A percentile compares a stretch with the other conserved stretches of the same genome.
phyloP scores from a whole-genome alignment of 768 basidiomycete genomes.

The Hemileccinum rubropunctum region DNA sequence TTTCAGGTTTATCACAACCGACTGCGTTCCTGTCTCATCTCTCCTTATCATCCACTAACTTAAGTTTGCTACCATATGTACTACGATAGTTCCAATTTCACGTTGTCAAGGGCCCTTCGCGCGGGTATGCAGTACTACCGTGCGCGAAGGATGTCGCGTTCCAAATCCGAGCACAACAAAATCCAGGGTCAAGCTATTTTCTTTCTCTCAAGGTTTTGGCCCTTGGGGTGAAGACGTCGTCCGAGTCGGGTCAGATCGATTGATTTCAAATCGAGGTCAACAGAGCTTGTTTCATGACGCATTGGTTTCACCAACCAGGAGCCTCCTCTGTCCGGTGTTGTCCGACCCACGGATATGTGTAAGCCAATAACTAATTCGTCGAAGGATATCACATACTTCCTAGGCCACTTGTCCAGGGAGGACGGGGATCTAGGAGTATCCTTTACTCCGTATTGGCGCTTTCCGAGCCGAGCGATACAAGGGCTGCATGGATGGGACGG shows the following conservation, averaged over 20 bases:
- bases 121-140: conserved; percentile 4
- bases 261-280: not conserved
- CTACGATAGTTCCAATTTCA: conserved; percentile 4
- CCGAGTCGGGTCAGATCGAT: not conserved
- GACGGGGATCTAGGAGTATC: not conserved
- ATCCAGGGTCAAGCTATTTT: conserved; percentile 6
- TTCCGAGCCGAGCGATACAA: not conserved
- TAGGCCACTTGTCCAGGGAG: not conserved
- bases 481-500: not conserved
- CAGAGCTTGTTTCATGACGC: not conserved
- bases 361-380: not conserved
- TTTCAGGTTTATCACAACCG: conserved; percentile 19
- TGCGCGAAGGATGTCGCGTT: not conserved
- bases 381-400: not conserved
- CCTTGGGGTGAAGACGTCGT: conserved; percentile 4
- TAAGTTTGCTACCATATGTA: not conserved
- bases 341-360: conserved; percentile 8
- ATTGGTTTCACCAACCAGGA: conserved; percentile 10
- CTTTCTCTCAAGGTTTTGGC: conserved; percentile 8
- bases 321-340: conserved; percentile 8
- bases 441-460: not conserved
- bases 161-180: not conserved
- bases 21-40: conserved; percentile 20
- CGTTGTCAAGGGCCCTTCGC: conserved; percentile 6
- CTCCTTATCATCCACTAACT: not conserved